A percentile compares a stretch with the other conserved stretches of the same genome.
These are phyloP conservation scores for Penicillium egyptiacum DNA, from an alignment of 495 filamentous ascomycete genomes.

Conservation along the genomic window DNA sequence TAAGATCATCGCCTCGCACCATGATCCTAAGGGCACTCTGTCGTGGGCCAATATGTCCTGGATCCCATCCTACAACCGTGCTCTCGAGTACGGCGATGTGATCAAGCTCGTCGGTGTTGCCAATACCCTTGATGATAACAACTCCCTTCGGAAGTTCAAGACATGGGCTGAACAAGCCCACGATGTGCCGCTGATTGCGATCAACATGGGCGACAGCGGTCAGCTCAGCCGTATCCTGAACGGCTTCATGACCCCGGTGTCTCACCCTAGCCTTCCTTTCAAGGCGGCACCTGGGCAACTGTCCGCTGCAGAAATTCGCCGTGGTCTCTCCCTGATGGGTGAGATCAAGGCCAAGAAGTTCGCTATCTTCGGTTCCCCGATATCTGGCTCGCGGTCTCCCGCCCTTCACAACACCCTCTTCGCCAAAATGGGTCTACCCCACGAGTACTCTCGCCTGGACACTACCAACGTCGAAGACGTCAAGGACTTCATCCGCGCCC, in stretches of 20 bases:
- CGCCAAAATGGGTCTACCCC: constrained; percentile 73
- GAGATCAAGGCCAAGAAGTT: constrained; percentile 75
- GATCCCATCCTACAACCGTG: constrained; percentile 83
- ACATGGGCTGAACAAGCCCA: constrained; percentile 68
- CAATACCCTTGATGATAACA: constrained; percentile 77
- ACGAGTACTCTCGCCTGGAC: constrained; percentile 80
- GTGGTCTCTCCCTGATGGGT: constrained; percentile 73
- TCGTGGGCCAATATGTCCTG: constrained; percentile 89
- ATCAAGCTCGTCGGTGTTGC: constrained; percentile 94
- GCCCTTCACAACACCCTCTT: constrained; percentile 89
- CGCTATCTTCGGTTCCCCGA: constrained; percentile 84
- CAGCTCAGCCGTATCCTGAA: constrained; percentile 90
- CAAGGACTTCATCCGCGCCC: constrained; percentile 62
- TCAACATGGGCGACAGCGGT: constrained; percentile 91
- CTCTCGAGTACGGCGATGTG: constrained; percentile 81
- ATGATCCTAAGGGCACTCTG: constrained; percentile 75
- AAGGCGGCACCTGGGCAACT: constrained; percentile 95
- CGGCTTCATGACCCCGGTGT: constrained; percentile 92
- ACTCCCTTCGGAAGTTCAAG: constrained; percentile 79
- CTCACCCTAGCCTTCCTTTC: constrained; percentile 82
- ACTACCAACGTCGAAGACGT: constrained; percentile 67
- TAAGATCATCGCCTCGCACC: constrained; percentile 91
- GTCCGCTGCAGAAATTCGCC: constrained; percentile 84
- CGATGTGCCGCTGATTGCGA: constrained; percentile 79
- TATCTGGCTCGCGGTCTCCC: constrained; percentile 77